Base-by-base conservation (phyloP, 305 asterid species). In the Ajuga reptans region DNA sequence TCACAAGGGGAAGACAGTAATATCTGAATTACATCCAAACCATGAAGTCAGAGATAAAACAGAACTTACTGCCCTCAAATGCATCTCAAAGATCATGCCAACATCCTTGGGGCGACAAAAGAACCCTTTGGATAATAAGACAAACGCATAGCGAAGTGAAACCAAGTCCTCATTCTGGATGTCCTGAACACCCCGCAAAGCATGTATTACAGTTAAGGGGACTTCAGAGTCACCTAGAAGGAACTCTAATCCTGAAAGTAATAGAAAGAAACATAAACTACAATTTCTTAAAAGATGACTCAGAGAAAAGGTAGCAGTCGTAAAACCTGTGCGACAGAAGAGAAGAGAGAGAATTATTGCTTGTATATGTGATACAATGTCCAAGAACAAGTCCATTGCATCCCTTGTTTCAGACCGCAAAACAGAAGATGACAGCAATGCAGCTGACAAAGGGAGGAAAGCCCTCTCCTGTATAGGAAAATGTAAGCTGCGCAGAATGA, bases 381-480 rank as follows among this genome's bases (percentile, higher is more conserved):
- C 97, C 84, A 77, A 68, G 47, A 82, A 87, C 74, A 82, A 71
- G 79, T 89, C 95, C 69, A 82, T 34, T 31, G 80, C 74, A 72
- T 68, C 81, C 78, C 95, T 90, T 39, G 82, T 75, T 73, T 80
- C 91, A 79, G 89, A 72, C 66, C 88, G 87, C 75, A 90, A 79
- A 74, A 77, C 63, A 75, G 89, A 78, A 79, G 89, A 89, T 27
- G 99, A 93, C 70, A 93, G 84, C 81, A 93, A 79, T 31, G 99
- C 97, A 71, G 92, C 96, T 73, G 99, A 85, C 81, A 93, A 83
- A 59, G 97, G 92, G 77, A 93, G 92, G 85, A 93, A 93, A 50
- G 95, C 99, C 77, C 91, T 89, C 77, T 90, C 99, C 99, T 93
- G 95, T 57, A 75, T 39, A 71, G 69, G 53, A 64, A 82, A 37